Conservation (phyloP, 495 filamentous ascomycete species). For the Endocarpon pusillum region DNA sequence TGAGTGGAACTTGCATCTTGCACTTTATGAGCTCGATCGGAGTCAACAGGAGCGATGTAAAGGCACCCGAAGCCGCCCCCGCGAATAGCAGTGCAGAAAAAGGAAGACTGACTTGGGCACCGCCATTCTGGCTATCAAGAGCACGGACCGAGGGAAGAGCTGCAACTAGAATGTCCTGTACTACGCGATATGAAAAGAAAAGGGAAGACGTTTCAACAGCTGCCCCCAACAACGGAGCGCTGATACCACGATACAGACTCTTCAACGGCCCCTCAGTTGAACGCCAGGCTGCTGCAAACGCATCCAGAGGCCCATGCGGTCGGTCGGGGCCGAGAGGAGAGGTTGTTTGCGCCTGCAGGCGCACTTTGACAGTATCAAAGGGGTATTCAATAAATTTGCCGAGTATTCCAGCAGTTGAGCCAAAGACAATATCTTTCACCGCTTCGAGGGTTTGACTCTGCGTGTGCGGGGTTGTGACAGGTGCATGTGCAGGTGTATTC, state of each 20-base stretch:
- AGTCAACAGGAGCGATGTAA: slow-evolving; percentile 79
- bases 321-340: slow-evolving; percentile 27
- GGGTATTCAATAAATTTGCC: slow-evolving; percentile 97
- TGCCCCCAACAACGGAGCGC: slow-evolving; percentile 76
- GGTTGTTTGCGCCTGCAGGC: slow-evolving; percentile 20
- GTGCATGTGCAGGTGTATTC: slow-evolving; percentile 28
- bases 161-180: slow-evolving; percentile 48
- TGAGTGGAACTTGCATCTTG: slow-evolving; percentile 73
- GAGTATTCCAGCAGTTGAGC: slow-evolving; percentile 71
- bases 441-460: slow-evolving; percentile 31
- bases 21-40: slow-evolving; percentile 97
- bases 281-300: slow-evolving; percentile 69
- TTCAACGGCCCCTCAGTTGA: slow-evolving; percentile 50
- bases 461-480: slow-evolving; percentile 21
- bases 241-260: slow-evolving; percentile 85
- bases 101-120: slow-evolving; percentile 40
- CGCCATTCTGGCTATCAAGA: neutral
- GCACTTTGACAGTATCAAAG: slow-evolving; percentile 94
- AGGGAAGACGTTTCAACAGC: slow-evolving; percentile 86
- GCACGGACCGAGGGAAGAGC: slow-evolving; percentile 22
- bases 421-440: slow-evolving; percentile 65
- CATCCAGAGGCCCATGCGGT: slow-evolving; percentile 82
- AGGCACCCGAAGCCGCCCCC: slow-evolving; percentile 72
- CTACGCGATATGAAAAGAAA: slow-evolving; percentile 71
- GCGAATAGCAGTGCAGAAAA: slow-evolving; percentile 55